Base-by-base conservation (phyloP, 1,139 yeast species). In the Blastobotrys serpentis region DNA sequence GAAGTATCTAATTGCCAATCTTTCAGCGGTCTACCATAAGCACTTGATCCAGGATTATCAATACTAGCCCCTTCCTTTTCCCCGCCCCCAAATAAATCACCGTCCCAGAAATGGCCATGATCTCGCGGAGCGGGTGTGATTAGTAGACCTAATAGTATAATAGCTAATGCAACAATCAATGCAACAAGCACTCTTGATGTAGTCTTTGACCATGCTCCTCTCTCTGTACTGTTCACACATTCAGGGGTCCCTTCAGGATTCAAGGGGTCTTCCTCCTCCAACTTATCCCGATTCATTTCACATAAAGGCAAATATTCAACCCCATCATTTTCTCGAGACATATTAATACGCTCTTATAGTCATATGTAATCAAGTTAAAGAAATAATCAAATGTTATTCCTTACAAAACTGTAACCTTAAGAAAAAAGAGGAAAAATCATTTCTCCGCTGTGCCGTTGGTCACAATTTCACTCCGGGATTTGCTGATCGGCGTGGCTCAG, bases 1-100 rank as follows among this genome's bases (percentile, higher is more conserved):
- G 58, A 53, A 1, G 67, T 63, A 43, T 65, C 66, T 26, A 56
- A 54, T 42, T 63, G 64, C 69, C 69, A 65, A 4, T 52, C 48
- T 40, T 53, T 34, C 32, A 59, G 44, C 2, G 48, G 46, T 7
- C 55, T 50, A 2, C 62, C 62, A 48, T 57, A 58, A 10, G 51
- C 48, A 2, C 60, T 51, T n/a, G 8, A 14, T 3, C 30, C 19
- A 4, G 14, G 13, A 4, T 36, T 6, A 10, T 17, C 40, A 11
- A 18, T 10, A 10, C 14, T 4, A 29, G 32, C 13, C 6, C 7
- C 25, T 19, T 18, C 25, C 25, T n/a, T 36, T n/a, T 36, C 40
- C 16, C 21, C 18, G 8, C 37, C 37, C 5, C 37, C 37, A 14
- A 33, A 33, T 6, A 17, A 14, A n/a, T 16, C n/a, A n/a, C n/a